Percentiles rank a stretch among this genome's conserved stretches.
These are phyloP conservation scores for Backusella luteola DNA, from an alignment of 192 early-diverging fungal genomes.

Conservation along the genomic window DNA sequence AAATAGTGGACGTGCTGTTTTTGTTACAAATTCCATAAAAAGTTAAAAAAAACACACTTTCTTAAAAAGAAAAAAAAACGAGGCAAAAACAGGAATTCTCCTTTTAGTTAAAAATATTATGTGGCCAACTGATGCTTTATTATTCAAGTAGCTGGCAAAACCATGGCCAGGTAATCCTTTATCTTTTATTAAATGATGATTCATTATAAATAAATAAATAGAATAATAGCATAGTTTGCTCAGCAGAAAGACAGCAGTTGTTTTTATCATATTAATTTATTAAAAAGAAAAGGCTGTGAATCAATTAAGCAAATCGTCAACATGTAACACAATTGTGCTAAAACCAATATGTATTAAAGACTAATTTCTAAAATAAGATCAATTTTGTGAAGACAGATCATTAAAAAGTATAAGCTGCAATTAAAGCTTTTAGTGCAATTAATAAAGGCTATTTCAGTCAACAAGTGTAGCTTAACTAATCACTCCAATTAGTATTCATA, in stretches of 20 bases:
- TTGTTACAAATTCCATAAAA: not conserved
- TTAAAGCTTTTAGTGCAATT: not conserved
- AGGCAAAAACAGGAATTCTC: not conserved
- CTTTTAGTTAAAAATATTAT: not conserved
- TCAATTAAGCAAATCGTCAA: not conserved
- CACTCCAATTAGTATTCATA: not conserved
- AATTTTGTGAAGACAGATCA: conserved; percentile 3
- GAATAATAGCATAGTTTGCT: not conserved
- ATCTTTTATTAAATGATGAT: not conserved
- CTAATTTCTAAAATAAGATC: not conserved
- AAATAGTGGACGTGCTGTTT: not conserved
- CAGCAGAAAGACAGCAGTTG: not conserved
- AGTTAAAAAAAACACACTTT: not conserved
- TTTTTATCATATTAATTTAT: not conserved
- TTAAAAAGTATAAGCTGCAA: conserved; percentile 7
- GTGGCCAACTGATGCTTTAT: not conserved
- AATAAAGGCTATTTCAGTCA: not conserved
- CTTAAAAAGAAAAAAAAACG: conserved; percentile 4
- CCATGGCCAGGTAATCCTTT: not conserved
- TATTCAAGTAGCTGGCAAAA: not conserved
- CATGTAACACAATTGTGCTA: not conserved
- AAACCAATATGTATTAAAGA: not conserved
- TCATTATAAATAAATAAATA: not conserved
- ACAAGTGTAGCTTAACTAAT: not conserved
- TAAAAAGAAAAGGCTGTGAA: not conserved